Conservation (phyloP, 768 basidiomycete genomes). For the Chiua virens region DNA sequence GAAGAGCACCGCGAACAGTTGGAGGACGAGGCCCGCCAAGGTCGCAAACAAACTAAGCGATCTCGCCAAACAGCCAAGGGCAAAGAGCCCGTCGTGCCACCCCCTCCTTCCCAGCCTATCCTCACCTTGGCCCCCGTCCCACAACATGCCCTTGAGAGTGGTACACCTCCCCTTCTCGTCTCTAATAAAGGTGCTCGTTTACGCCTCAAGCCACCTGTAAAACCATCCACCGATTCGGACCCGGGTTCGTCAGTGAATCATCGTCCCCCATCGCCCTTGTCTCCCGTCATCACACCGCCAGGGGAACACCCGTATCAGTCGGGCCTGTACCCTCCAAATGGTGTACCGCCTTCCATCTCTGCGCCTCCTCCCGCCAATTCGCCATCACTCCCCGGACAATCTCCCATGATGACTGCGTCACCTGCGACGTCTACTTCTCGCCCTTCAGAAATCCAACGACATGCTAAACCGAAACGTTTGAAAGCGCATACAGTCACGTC, state of each 20-base stretch:
- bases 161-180: slow-evolving; percentile 39
- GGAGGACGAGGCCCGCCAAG: slow-evolving; percentile 49
- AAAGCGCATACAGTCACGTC: slow-evolving; percentile 82
- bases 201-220: slow-evolving; percentile 48
- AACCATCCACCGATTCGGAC: slow-evolving; percentile 25
- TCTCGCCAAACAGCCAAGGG: slow-evolving; percentile 37
- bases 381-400: slow-evolving; percentile 23
- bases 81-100: slow-evolving; percentile 33
- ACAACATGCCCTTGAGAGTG: slow-evolving; percentile 15
- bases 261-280: slow-evolving; percentile 31
- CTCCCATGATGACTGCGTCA: slow-evolving; percentile 16
- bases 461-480: slow-evolving; percentile 71
- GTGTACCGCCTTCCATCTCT: slow-evolving; percentile 17
- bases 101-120: slow-evolving; percentile 24
- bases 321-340: slow-evolving; percentile 24
- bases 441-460: slow-evolving; percentile 34
- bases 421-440: slow-evolving; percentile 23
- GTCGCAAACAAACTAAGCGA: slow-evolving; percentile 35
- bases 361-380: slow-evolving; percentile 16
- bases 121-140: slow-evolving; percentile 26
- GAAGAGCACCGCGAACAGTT: slow-evolving; percentile 42
- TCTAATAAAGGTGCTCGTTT: slow-evolving; percentile 49
- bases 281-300: slow-evolving; percentile 35
- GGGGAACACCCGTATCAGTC: slow-evolving; percentile 33
- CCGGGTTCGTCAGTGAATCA: slow-evolving; percentile 15